These are phyloP conservation scores for Yarrowia deformans DNA, from an alignment of 805 yeast species.

Conservation along the genomic window DNA sequence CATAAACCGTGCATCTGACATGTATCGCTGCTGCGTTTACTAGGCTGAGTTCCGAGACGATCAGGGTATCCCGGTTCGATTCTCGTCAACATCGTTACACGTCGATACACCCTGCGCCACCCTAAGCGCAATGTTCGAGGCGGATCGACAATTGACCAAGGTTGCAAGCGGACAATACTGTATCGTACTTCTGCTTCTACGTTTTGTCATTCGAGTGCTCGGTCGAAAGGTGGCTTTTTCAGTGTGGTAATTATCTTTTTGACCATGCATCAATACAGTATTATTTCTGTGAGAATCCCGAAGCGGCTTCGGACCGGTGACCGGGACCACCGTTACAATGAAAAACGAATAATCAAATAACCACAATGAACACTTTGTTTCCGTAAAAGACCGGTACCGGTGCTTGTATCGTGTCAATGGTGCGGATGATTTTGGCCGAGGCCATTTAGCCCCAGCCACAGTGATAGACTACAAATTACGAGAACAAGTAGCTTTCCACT, in stretches of 20 bases:
- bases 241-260: background rate
- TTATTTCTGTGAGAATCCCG: background rate
- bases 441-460: background rate
- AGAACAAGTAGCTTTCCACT: constrained; percentile 6
- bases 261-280: constrained; percentile 2
- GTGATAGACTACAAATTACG: no score
- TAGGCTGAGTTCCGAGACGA: background rate
- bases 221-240: constrained; percentile 10
- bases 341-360: no score
- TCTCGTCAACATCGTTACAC: no score
- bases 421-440: background rate
- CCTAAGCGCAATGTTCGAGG: no score
- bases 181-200: no score
- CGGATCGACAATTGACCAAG: no score
- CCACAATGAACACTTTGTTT: no score
- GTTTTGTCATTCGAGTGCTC: background rate
- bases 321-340: background rate
- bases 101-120: no score
- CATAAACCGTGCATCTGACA: constrained; percentile 10
- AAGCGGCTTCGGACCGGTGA: constrained; percentile 20
- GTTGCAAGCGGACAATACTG: no score
- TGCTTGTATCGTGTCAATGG: no score
- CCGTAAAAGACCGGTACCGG: no score
- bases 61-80: background rate
- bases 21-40: background rate